Percentiles rank a stretch among this genome's conserved stretches.
These are phyloP conservation scores for Xylaria longipes DNA, from an alignment of 495 filamentous ascomycete species.

Conservation along the genomic window DNA sequence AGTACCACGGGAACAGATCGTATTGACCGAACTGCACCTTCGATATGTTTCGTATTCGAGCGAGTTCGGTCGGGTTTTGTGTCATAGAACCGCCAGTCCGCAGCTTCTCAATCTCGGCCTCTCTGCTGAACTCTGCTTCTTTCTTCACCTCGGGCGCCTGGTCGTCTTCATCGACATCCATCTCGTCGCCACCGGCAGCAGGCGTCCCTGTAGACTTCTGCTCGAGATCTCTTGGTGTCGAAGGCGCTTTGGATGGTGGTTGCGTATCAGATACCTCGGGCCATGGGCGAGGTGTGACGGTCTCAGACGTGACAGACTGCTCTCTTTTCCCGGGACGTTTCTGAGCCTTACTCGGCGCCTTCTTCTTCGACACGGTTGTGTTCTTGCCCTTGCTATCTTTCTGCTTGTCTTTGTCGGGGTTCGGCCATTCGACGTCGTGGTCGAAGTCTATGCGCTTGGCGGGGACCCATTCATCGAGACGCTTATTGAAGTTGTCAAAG, in stretches of 20 bases:
- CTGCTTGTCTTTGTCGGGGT: conserved; percentile 61
- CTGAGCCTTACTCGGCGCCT: conserved; percentile 57
- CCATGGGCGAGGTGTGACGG: conserved; percentile 55
- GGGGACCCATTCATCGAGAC: conserved; percentile 95
- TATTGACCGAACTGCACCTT: conserved; percentile 91
- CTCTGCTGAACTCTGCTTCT: conserved; percentile 69
- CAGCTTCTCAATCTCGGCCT: conserved; percentile 95
- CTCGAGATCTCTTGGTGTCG: conserved; percentile 45
- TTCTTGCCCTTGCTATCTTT: conserved; percentile 61
- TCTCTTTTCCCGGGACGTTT: conserved; percentile 62
- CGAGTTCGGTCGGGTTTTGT: conserved; percentile 96
- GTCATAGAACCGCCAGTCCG: conserved; percentile 96
- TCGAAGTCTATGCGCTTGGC: conserved; percentile 80
- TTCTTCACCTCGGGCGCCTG: conserved; percentile 48
- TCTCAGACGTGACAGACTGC: conserved; percentile 54
- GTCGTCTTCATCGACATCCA: conserved; percentile 54
- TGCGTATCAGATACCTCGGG: conserved; percentile 36
- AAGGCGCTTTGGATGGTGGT: conserved; percentile 44
- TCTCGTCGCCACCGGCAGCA: conserved; percentile 54
- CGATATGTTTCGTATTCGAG: conserved; percentile 91
- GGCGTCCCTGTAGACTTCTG: conserved; percentile 48
- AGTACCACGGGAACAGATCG: conserved; percentile 97
- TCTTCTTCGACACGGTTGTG: conserved; percentile 51
- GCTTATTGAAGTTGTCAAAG: conserved; percentile 99
- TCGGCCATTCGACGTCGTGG: conserved; percentile 64